phyloP scores from a whole-genome alignment of 75 land plant genomes.

The Ceratopteris richardii region DNA sequence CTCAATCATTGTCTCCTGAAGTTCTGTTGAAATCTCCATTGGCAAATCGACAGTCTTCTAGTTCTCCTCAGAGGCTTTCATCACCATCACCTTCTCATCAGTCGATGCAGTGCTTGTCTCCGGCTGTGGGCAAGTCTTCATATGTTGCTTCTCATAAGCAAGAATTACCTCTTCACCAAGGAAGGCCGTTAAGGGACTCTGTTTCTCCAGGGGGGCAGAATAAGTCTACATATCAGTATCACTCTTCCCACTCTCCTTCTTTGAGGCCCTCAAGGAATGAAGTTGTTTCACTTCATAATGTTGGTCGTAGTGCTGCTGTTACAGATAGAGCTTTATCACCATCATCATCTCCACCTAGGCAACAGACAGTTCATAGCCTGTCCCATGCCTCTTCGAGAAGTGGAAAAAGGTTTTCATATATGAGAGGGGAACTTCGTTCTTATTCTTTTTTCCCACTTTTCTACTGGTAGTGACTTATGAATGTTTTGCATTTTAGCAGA shows the following conservation, averaged over 20 bases:
- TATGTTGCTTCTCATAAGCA: too few species aligned
- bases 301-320: too few species aligned
- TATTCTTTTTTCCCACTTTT: not conserved
- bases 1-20: constrained; percentile 1
- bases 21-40: not conserved
- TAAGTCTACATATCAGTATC: not conserved
- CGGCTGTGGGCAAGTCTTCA: not conserved
- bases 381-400: constrained; percentile 11
- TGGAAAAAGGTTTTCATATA: not conserved
- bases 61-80: not conserved
- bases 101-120: not conserved
- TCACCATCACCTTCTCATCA: not conserved
- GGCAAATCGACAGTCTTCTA: not conserved
- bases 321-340: not conserved
- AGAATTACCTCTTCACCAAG: too few species aligned
- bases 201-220: not conserved
- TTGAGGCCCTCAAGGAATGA: not conserved
- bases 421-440: too few species aligned
- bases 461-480: too few species aligned
- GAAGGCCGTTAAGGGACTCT: not conserved
- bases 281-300: too few species aligned
- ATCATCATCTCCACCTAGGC: constrained; percentile 1
- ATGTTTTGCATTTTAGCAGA: too few species aligned
- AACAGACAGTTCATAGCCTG: not conserved
- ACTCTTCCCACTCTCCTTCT: constrained; percentile 2